Evolutionary conservation across 1,284 basidiomycete species (phyloP), one percentile per base, ranked within the genome.

Genomic region (Cutaneotrichosporon dermatis): DNA sequence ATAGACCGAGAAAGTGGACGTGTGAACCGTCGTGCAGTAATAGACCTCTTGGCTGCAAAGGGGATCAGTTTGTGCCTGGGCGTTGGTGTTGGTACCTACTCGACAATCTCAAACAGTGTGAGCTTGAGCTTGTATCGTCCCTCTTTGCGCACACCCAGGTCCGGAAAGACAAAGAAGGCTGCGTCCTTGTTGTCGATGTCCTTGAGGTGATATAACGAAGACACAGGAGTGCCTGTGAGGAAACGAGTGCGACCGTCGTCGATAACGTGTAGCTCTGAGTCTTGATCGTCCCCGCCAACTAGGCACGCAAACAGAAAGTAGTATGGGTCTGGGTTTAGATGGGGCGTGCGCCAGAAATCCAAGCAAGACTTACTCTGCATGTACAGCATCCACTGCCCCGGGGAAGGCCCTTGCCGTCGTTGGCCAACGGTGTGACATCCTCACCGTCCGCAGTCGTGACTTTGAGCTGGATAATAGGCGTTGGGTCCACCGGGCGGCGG

Each of bases 241-340:
- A 75, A 75, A 11, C 75, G 66, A 9, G 73, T 75, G 45, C 73
- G 88, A n/a, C 91, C 90, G 67, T 95, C 92, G 83, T 91, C 90
- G 55, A 94, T 83, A 82, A 92, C 88, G 73, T 95, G 93, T 41
- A 97, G 78, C 77, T 97, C 94, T n/a, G 89, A 84, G 67, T 95
- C 91, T 37, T 70, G 57, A 39, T 74, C 72, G 66, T 92, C 90
- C 0, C 89, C 89, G 66, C 90, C 88, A 0, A 90, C 89, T 25
- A 95, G 83, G 65, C 86, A 87, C 5, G 92, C 92, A 69, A 92
- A 95, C 85, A 93, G 92, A 77, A 96, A 95, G 74, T 93, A 93
- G 75, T 93, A 93, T 0, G 92, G 92, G 66, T 93, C 78, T 95
- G 44, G 16, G 44, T 2, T 50, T 39, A 56, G 55, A 39, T 48